phyloP scores from a whole-genome alignment of 257 asterid species.

The Solanum rostratum region DNA sequence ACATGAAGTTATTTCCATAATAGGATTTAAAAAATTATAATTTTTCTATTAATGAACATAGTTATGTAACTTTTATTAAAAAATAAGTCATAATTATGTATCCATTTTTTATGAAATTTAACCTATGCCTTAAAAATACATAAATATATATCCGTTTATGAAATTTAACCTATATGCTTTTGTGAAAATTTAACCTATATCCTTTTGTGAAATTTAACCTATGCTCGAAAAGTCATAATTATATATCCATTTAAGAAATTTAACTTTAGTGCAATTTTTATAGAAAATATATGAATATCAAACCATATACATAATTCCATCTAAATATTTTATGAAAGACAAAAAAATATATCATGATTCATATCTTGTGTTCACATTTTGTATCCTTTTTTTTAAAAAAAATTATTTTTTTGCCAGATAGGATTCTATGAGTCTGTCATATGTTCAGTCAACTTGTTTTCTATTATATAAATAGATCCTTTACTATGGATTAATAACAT shows the following conservation, averaged over 20 bases:
- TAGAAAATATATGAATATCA: background rate
- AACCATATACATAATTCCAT: background rate
- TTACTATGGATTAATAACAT: background rate
- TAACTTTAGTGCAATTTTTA: background rate
- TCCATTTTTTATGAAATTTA: too few relatives aligned
- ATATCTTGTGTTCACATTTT: background rate
- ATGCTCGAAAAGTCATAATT: background rate
- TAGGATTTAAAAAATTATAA: background rate
- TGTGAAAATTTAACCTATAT: background rate
- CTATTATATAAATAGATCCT: background rate
- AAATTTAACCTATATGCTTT: too few relatives aligned
- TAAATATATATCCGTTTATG: too few relatives aligned
- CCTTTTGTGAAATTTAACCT: background rate
- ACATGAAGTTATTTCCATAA: background rate
- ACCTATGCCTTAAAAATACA: background rate
- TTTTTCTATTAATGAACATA: background rate
- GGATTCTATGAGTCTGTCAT: background rate
- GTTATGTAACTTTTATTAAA: background rate
- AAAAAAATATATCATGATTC: background rate
- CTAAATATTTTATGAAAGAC: background rate
- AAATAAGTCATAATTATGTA: background rate
- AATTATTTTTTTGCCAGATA: background rate
- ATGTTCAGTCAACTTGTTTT: background rate
- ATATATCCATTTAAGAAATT: background rate
- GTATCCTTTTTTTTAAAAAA: background rate